Conservation (phyloP, 441 rosid species). For the Aquilaria agallochum region DNA sequence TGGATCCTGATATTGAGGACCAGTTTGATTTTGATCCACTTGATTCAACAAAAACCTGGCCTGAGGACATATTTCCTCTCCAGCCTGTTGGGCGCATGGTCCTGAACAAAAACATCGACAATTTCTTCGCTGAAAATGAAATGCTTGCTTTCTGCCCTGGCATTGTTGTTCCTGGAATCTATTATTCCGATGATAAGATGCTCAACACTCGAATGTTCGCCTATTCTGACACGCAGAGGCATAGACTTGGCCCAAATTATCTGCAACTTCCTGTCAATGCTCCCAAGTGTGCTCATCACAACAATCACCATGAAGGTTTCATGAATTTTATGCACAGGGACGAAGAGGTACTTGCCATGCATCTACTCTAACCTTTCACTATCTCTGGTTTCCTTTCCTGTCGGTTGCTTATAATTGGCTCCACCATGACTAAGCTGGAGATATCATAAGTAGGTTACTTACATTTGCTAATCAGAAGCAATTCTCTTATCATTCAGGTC, state of each 20-base stretch:
- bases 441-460: no score
- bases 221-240: slow-evolving; percentile 90
- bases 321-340: slow-evolving; percentile 97
- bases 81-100: slow-evolving; percentile 98
- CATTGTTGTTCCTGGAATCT: slow-evolving; percentile 81
- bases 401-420: no score
- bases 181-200: slow-evolving; percentile 86
- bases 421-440: no score
- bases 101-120: slow-evolving; percentile 90
- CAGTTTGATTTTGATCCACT: slow-evolving; percentile 88
- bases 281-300: slow-evolving; percentile 90
- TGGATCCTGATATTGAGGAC: slow-evolving; percentile 83
- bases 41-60: slow-evolving; percentile 95
- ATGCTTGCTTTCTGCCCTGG: slow-evolving; percentile 93
- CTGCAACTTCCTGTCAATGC: slow-evolving; percentile 90
- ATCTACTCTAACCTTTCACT: neutral
- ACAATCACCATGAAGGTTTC: slow-evolving; percentile 88
- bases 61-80: slow-evolving; percentile 87
- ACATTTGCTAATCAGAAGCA: slow-evolving; percentile 15
- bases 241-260: slow-evolving; percentile 98
- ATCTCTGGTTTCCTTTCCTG: no score
- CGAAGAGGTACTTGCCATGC: slow-evolving; percentile 57
- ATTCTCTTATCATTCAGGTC: slow-evolving; percentile 42
- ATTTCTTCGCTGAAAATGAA: slow-evolving; percentile 93
- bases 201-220: slow-evolving; percentile 84